A percentile compares a stretch with the other conserved stretches of the same genome.
phyloP scores from a whole-genome alignment of 371 early-diverging fungal species.

The Mucor sp. region DNA sequence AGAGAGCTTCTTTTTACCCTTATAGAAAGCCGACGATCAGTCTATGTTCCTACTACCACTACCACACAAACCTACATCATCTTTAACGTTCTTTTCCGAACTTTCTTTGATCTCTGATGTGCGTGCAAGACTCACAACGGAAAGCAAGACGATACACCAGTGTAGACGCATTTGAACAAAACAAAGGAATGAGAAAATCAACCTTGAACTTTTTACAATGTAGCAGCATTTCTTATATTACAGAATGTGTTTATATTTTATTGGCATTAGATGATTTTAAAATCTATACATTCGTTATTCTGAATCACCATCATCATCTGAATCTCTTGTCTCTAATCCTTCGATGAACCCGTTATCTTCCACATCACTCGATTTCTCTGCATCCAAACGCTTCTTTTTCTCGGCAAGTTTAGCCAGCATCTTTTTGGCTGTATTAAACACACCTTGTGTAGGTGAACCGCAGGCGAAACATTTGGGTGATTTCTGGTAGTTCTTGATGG shows the following conservation, averaged over 20 bases:
- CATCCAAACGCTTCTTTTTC: conserved; percentile 36
- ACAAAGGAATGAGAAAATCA: not conserved
- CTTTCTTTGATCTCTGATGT: not conserved
- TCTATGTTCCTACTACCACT: too few species aligned
- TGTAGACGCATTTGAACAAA: not conserved
- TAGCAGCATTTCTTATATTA: not conserved
- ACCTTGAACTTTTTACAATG: not conserved
- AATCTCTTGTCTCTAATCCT: conserved; percentile 31
- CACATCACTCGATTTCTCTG: conserved; percentile 36
- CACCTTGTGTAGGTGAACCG: conserved; percentile 81
- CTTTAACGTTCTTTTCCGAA: not conserved
- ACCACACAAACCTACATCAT: not conserved
- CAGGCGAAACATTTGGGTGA: conserved; percentile 93
- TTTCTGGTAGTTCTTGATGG: conserved; percentile 77
- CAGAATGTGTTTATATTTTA: not conserved
- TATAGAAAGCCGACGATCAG: not conserved
- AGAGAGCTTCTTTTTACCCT: not conserved
- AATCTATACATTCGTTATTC: not conserved
- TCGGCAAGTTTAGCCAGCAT: conserved; percentile 68
- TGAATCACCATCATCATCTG: conserved; percentile 8
- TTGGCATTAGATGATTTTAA: not conserved
- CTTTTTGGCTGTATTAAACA: conserved; percentile 85
- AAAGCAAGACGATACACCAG: not conserved
- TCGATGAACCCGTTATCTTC: conserved; percentile 35
- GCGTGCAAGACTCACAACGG: not conserved